Conservation (phyloP, 2,329 filamentous ascomycete genomes). For the Neurospora sp. region DNA sequence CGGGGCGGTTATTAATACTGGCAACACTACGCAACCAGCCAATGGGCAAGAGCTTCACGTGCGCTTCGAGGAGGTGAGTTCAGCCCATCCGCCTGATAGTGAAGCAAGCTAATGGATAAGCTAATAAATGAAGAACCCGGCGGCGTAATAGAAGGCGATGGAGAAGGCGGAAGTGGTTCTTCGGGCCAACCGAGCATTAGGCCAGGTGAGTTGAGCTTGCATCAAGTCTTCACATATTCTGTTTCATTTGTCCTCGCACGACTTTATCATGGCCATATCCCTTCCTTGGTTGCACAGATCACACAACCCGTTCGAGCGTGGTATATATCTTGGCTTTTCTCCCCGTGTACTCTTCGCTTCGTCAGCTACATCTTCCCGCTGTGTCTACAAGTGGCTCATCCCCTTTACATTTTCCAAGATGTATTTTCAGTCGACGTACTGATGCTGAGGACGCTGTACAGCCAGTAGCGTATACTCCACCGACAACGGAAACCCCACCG, state of each 20-base stretch:
- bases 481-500: background rate
- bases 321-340: background rate
- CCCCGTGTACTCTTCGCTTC: background rate
- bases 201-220: background rate
- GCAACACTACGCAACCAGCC: background rate
- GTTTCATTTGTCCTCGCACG: background rate
- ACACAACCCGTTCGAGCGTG: background rate
- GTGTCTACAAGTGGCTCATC: background rate
- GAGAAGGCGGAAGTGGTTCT: background rate
- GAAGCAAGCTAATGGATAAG: background rate
- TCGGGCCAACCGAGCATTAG: background rate
- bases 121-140: background rate
- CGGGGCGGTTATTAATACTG: too few species aligned
- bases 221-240: background rate
- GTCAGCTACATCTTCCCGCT: background rate
- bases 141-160: background rate
- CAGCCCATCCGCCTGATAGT: background rate
- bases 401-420: background rate
- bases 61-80: background rate
- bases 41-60: background rate
- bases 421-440: background rate
- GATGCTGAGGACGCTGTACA: background rate
- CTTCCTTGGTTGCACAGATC: background rate
- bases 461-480: background rate
- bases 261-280: too few species aligned